A percentile compares a stretch with the other conserved stretches of the same genome.
phyloP scores from a whole-genome alignment of 2,329 filamentous ascomycete species.

The Exserohilum rostratum region DNA sequence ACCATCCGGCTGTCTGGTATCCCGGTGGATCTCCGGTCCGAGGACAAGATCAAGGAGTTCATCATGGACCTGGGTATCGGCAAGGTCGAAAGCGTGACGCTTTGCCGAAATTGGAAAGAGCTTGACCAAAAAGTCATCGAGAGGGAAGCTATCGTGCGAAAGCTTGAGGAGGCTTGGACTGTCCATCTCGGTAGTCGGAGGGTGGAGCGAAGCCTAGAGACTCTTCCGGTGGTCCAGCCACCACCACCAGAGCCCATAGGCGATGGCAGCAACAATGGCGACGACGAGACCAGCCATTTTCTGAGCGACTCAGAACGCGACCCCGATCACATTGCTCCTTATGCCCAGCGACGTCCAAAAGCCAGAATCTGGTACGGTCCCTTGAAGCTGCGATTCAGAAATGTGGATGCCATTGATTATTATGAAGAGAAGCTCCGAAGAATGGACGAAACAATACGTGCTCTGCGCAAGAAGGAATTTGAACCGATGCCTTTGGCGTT shows the following conservation, averaged over 20 bases:
- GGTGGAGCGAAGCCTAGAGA: constrained; percentile 55
- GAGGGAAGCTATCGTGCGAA: constrained; percentile 68
- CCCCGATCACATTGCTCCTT: constrained; percentile 51
- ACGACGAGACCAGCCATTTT: constrained; percentile 65
- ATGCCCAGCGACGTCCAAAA: constrained; percentile 64
- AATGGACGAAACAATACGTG: constrained; percentile 75
- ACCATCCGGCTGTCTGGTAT: constrained; percentile 93
- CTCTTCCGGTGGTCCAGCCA: constrained; percentile 59
- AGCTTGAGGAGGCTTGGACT: constrained; percentile 84
- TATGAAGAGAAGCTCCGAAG: constrained; percentile 84
- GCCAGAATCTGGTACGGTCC: constrained; percentile 79
- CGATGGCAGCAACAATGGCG: constrained; percentile 41
- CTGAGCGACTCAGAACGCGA: constrained; percentile 57
- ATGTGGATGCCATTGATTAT: constrained; percentile 90
- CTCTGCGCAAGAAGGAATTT: constrained; percentile 76
- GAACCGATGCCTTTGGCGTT: constrained; percentile 84
- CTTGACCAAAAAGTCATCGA: constrained; percentile 76
- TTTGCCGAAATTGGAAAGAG: constrained; percentile 86
- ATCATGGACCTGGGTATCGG: constrained; percentile 89
- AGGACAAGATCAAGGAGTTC: constrained; percentile 82
- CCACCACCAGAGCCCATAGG: constrained; percentile 42
- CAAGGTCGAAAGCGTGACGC: constrained; percentile 82
- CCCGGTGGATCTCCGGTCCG: constrained; percentile 76
- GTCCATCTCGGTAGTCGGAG: constrained; percentile 69
- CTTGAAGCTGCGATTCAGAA: constrained; percentile 71